Conservation (phyloP, 345 rosid genomes). For the Mercurialis annua region DNA sequence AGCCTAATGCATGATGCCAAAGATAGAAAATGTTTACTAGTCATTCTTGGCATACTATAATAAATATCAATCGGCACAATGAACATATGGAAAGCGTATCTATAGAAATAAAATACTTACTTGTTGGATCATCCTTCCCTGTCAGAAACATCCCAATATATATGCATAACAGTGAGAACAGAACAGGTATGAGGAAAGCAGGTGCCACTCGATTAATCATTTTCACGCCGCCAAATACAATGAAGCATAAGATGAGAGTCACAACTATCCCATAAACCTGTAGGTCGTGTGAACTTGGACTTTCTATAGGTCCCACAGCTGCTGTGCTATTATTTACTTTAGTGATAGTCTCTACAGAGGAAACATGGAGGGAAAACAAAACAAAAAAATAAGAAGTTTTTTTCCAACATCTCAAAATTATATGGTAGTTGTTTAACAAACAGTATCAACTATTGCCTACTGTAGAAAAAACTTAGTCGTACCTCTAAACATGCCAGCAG, state of each 20-base stretch:
- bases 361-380: constrained; percentile 19
- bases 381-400: constrained; percentile 8
- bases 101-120: constrained; percentile 38
- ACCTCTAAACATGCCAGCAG: constrained; percentile 97
- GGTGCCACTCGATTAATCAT: constrained; percentile 99
- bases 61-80: not conserved
- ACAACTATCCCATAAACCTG: constrained; percentile 94
- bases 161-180: constrained; percentile 86
- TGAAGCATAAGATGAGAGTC: constrained; percentile 82
- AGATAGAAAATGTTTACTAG: not conserved
- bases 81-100: not conserved
- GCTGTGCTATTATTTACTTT: constrained; percentile 71
- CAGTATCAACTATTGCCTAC: not conserved
- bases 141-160: constrained; percentile 73
- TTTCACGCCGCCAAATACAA: constrained; percentile 99
- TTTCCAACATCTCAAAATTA: not conserved
- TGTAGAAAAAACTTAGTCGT: constrained; percentile 20
- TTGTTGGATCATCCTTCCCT: constrained; percentile 59
- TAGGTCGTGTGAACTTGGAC: constrained; percentile 85
- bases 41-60: not conserved
- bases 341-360: constrained; percentile 64
- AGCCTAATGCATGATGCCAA: not conserved
- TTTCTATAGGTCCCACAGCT: constrained; percentile 48
- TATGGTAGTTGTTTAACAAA: not conserved
- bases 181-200: constrained; percentile 90